Evolutionary conservation across 768 basidiomycete genomes (phyloP).

Genomic region (Lactarius deliciosus): DNA sequence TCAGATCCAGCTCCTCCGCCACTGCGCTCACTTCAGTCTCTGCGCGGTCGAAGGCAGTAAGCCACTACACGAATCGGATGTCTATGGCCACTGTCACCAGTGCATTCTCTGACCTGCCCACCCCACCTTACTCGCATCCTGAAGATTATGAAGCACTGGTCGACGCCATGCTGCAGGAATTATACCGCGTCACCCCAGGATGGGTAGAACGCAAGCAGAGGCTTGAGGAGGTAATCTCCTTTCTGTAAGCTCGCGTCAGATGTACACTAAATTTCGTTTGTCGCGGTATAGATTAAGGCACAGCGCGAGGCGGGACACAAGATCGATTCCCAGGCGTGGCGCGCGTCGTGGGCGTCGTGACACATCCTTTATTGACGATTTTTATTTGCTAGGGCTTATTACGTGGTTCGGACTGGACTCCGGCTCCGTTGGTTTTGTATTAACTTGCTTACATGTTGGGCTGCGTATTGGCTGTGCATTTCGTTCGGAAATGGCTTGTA

Average conservation of each 20-base stretch:
- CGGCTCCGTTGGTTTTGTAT: slow-evolving; percentile 12
- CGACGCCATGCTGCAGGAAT: slow-evolving; percentile 27
- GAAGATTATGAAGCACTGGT: slow-evolving; percentile 27
- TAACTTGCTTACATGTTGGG: slow-evolving; percentile 2
- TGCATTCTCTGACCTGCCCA: slow-evolving; percentile 19
- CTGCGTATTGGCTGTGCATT: not conserved
- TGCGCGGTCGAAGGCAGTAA: slow-evolving; percentile 18
- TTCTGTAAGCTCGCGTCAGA: not conserved
- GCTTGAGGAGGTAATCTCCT: slow-evolving; percentile 25
- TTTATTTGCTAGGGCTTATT: slow-evolving; percentile 27
- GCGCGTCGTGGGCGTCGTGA: slow-evolving; percentile 21
- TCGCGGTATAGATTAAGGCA: slow-evolving; percentile 19
- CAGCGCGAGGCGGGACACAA: slow-evolving; percentile 22
- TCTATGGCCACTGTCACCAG: slow-evolving; percentile 14
- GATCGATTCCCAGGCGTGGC: slow-evolving; percentile 17
- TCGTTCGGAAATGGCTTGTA: slow-evolving; percentile 9
- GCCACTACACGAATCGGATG: slow-evolving; percentile 19
- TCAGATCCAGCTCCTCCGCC: slow-evolving; percentile 19
- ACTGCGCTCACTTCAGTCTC: slow-evolving; percentile 14
- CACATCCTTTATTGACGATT: not conserved
- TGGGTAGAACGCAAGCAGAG: slow-evolving; percentile 29
- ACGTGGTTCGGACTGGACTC: not conserved
- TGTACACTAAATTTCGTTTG: not conserved
- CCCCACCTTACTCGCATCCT: slow-evolving; percentile 21
- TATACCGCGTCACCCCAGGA: slow-evolving; percentile 27